phyloP scores from a whole-genome alignment of 768 basidiomycete species.

The Podaxis sp. region DNA sequence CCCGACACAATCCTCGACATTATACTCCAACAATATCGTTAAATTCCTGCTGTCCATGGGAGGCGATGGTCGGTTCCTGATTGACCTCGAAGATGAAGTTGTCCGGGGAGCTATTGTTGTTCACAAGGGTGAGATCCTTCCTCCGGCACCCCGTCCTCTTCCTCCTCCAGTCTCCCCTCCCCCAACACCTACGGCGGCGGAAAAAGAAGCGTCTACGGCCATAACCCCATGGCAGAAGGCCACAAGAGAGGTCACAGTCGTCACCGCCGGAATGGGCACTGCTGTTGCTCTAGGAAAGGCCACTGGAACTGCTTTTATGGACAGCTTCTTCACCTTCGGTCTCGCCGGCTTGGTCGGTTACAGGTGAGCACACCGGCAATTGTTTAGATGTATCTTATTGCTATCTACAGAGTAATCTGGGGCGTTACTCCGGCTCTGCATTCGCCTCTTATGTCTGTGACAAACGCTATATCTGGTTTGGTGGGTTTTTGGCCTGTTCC shows the following conservation, averaged over 20 bases:
- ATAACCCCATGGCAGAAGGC: constrained; percentile 88
- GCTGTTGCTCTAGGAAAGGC: constrained; percentile 73
- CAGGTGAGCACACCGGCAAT: constrained; percentile 25
- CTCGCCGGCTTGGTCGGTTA: constrained; percentile 85
- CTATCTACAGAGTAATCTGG: constrained; percentile 69
- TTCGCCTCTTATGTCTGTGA: constrained; percentile 89
- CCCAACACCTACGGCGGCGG: constrained; percentile 42
- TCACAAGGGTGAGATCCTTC: constrained; percentile 63
- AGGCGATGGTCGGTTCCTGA: constrained; percentile 55
- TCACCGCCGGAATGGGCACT: constrained; percentile 78
- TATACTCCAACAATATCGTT: constrained; percentile 90
- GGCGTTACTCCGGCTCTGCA: constrained; percentile 86
- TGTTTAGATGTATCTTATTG: neutral
- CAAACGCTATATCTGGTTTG: constrained; percentile 81
- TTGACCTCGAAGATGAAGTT: constrained; percentile 83
- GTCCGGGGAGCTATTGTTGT: constrained; percentile 78
- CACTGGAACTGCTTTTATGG: constrained; percentile 84
- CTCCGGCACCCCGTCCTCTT: constrained; percentile 65
- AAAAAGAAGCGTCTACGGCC: constrained; percentile 50
- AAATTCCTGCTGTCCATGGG: constrained; percentile 86
- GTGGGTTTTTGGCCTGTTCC: constrained; percentile 25
- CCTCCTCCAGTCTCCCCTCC: constrained; percentile 60
- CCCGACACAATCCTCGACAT: constrained; percentile 85
- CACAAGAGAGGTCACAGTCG: constrained; percentile 67
- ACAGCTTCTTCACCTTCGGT: constrained; percentile 86